phyloP scores from a whole-genome alignment of 768 basidiomycete genomes.

The Tephrocybe sp. region DNA sequence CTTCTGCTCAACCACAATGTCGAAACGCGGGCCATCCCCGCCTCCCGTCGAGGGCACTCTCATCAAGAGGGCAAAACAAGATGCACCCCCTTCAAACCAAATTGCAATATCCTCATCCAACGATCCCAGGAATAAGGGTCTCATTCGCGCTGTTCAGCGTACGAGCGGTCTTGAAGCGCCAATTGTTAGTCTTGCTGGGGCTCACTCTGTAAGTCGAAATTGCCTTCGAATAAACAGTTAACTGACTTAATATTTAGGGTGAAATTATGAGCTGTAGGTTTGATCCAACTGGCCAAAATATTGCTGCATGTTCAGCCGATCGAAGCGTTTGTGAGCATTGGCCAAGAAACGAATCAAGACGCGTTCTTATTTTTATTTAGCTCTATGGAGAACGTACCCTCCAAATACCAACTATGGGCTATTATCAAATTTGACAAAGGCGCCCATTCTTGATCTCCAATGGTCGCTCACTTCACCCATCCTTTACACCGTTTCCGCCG shows the following conservation, averaged over 20 bases:
- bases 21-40: constrained; percentile 67
- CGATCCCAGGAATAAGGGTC: constrained; percentile 72
- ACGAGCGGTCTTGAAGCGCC: constrained; percentile 95
- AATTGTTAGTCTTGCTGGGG: constrained; percentile 86
- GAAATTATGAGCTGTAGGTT: constrained; percentile 94
- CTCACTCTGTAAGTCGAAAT: constrained; percentile 66
- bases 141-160: constrained; percentile 81
- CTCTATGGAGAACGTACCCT: constrained; percentile 87
- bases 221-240: not conserved
- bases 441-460: constrained; percentile 88
- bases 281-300: constrained; percentile 89
- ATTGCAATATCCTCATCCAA: constrained; percentile 74
- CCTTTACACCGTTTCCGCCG: constrained; percentile 86
- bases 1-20: constrained; percentile 42
- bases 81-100: constrained; percentile 53
- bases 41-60: constrained; percentile 51
- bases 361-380: constrained; percentile 32
- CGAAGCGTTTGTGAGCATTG: constrained; percentile 74
- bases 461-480: constrained; percentile 77
- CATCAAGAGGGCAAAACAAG: constrained; percentile 61
- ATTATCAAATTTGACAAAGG: constrained; percentile 80
- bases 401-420: constrained; percentile 93
- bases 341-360: not conserved
- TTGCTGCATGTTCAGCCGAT: constrained; percentile 91
- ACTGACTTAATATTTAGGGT: constrained; percentile 39